A percentile compares a stretch with the other conserved stretches of the same genome.
phyloP scores from a whole-genome alignment of 352 stramenopile genomes.

The Phytophthora pistaciae region DNA sequence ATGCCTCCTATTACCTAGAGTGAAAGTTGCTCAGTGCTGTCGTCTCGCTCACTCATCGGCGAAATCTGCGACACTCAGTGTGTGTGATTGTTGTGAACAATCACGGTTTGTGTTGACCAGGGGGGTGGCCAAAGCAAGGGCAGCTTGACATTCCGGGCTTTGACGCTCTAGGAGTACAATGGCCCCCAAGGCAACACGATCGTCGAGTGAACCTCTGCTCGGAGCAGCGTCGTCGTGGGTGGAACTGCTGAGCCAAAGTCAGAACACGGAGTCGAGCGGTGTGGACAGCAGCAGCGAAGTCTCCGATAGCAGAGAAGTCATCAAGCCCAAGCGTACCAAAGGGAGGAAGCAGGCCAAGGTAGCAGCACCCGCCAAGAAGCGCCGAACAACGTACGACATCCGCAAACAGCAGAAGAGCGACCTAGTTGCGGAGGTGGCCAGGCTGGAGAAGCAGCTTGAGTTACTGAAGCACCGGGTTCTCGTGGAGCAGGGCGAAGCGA shows the following conservation, averaged over 20 bases:
- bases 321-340: not conserved
- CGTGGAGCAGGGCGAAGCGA: slow-evolving; percentile 25
- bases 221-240: slow-evolving; percentile 7
- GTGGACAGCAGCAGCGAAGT: slow-evolving; percentile 11
- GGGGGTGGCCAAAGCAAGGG: too few species aligned
- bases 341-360: slow-evolving; percentile 1
- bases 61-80: too few species aligned
- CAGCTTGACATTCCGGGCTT: too few species aligned
- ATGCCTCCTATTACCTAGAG: too few species aligned
- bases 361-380: slow-evolving; percentile 25
- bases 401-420: slow-evolving; percentile 47
- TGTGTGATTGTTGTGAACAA: too few species aligned
- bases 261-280: not conserved
- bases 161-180: too few species aligned
- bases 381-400: slow-evolving; percentile 37
- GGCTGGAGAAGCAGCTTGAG: slow-evolving; percentile 36
- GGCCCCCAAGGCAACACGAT: not conserved
- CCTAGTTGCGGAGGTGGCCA: slow-evolving; percentile 27
- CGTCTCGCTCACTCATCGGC: too few species aligned
- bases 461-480: slow-evolving; percentile 40
- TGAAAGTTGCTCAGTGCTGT: too few species aligned
- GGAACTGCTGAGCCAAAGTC: slow-evolving; percentile 3
- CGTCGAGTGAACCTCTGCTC: slow-evolving; percentile 1
- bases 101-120: too few species aligned
- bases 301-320: not conserved